A percentile compares a stretch with the other conserved stretches of the same genome.
Evolutionary conservation across 192 early-diverging fungal genomes (phyloP).

Genomic region (Mortierella hygrophila): DNA sequence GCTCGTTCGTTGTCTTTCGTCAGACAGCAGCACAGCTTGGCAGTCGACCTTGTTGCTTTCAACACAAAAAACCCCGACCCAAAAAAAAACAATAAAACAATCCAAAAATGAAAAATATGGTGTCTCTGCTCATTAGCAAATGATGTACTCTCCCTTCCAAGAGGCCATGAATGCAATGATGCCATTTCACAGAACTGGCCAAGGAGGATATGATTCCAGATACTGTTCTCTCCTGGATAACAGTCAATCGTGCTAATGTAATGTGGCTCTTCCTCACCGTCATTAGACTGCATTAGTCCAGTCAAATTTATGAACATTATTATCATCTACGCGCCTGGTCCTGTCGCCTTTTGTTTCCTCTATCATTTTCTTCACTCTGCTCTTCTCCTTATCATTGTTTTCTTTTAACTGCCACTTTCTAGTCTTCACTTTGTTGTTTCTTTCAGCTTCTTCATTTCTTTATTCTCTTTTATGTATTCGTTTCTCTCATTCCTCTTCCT

Average conservation of each 20-base stretch:
- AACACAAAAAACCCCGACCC: background rate
- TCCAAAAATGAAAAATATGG: background rate
- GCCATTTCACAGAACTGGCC: background rate
- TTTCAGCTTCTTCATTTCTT: background rate
- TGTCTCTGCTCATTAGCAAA: background rate
- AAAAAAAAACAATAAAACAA: conserved; percentile 11
- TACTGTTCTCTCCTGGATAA: conserved; percentile 11
- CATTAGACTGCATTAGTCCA: background rate
- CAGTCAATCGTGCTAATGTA: background rate
- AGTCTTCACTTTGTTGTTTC: background rate
- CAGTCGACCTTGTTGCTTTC: background rate
- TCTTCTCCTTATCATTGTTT: background rate
- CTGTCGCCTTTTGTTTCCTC: background rate
- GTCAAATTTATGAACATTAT: background rate
- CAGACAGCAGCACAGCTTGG: background rate
- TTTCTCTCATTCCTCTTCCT: background rate
- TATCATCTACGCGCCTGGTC: background rate
- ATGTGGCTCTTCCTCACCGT: too few species aligned
- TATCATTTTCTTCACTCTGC: background rate
- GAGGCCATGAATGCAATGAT: background rate
- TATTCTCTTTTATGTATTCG: background rate
- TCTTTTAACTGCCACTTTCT: background rate
- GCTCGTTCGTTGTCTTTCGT: background rate
- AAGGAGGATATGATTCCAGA: conserved; percentile 4
- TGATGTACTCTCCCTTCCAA: background rate